Evolutionary conservation across 257 asterid genomes (phyloP), one percentile per base, ranked within the genome.

Genomic region (Lavandula angustifolia): DNA sequence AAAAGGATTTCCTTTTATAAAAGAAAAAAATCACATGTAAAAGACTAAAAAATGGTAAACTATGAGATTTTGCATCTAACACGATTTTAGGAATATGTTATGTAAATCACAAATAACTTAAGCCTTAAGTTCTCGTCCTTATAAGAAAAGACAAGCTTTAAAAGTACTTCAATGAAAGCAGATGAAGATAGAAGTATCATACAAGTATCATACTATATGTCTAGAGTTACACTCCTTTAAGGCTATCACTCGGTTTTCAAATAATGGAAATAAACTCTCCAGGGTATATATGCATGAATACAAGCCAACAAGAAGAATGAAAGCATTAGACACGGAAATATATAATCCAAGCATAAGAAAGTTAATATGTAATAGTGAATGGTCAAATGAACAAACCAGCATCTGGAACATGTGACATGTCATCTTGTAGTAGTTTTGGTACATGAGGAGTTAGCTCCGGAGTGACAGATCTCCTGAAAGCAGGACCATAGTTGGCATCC

Each of bases 331-430:
- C 68, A 57, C 41, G 69, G 38, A 58, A 66, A 6, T 7, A 10
- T 9, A 70, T 18, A 29, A 78, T 34, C 13, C 43, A 64, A 53
- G 38, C 49, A 35, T 55, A 65, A 42, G 31, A 58, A 70, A 63
- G 61, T 70, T 57, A 29, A 7, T 64, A 55, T 37, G 16, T 41
- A 32, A 35, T 4, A 31, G 68, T 10, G 42, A 64, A 14, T 1
- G 12, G 42, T 64, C 62, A 69, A 35, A 9, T 46, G 43, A 33
- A 70, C 82, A 12, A 73, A 76, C 85, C 82, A 31, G 56, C 47
- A 44, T 73, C 67, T 16, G 57, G 40, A 38, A 57, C 51, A 38
- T 29, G 62, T 31, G 63, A 59, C 0, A 11, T 16, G 3, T 18
- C 74, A 9, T 54, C 32, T 46, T 53, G 60, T 42, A 22, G 6